Evolutionary conservation across 2,329 filamentous ascomycete genomes (phyloP).

Genomic region (Colletotrichum sp.): DNA sequence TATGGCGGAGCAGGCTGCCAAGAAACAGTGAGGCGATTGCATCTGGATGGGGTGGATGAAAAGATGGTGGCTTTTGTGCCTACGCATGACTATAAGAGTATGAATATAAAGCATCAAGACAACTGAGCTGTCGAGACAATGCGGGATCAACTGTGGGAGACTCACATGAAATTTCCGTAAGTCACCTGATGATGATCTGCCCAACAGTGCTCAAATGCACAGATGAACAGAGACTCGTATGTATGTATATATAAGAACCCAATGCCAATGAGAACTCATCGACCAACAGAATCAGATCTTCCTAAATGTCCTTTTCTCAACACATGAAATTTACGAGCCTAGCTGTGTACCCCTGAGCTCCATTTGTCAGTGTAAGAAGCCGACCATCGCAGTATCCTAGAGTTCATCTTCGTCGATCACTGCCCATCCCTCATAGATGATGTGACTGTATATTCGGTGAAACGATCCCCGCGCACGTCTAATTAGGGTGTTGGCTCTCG

Average conservation of each 20-base stretch:
- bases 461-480: rapidly evolving
- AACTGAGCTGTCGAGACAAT: background rate
- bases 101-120: background rate
- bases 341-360: background rate
- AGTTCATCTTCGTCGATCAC: background rate
- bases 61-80: background rate
- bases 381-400: background rate
- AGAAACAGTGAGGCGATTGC: background rate
- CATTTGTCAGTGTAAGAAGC: rapidly evolving
- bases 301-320: rapidly evolving
- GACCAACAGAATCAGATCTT: background rate
- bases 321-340: background rate
- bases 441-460: rapidly evolving
- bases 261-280: background rate
- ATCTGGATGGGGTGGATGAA: rapidly evolving
- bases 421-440: background rate
- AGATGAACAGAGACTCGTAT: rapidly evolving
- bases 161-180: background rate
- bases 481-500: rapidly evolving
- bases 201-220: background rate
- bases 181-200: background rate
- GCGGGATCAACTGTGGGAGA: rapidly evolving
- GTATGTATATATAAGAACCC: rapidly evolving
- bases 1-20: slow-evolving; percentile 1
- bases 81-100: background rate